Conservation (phyloP, 2,329 filamentous ascomycete genomes). For the Tolypocladium pustulatum region DNA sequence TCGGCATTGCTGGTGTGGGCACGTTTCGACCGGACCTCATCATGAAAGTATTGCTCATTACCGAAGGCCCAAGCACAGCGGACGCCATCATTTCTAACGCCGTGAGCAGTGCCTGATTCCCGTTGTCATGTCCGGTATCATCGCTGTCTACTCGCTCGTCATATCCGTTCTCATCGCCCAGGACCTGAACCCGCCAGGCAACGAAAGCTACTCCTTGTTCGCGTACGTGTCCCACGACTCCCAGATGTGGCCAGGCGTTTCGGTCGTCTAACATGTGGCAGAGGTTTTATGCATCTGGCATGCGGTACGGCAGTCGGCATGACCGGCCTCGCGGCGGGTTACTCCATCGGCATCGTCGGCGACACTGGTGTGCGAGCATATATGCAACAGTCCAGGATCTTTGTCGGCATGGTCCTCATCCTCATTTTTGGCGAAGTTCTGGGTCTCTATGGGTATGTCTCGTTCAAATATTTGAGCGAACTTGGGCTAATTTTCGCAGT, state of each 20-base stretch:
- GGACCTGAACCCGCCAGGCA: constrained; percentile 64
- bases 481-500: constrained; percentile 30
- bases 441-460: constrained; percentile 82
- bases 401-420: constrained; percentile 97
- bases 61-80: neutral
- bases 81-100: neutral
- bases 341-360: constrained; percentile 91
- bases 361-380: constrained; percentile 90
- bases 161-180: constrained; percentile 92
- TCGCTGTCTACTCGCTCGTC: constrained; percentile 95
- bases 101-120: constrained; percentile 63
- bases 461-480: too few species aligned
- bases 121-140: constrained; percentile 97
- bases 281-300: constrained; percentile 87
- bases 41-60: constrained; percentile 60
- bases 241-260: neutral
- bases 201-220: constrained; percentile 69
- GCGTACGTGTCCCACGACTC: constrained; percentile 40
- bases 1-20: constrained; percentile 77
- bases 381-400: constrained; percentile 92
- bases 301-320: constrained; percentile 86
- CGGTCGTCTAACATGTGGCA: constrained; percentile 21
- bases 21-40: constrained; percentile 79
- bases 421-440: constrained; percentile 97
- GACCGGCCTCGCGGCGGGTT: constrained; percentile 86